Percentiles rank a stretch among this genome's conserved stretches.
phyloP scores from a whole-genome alignment of 768 basidiomycete species.

The Suillus discolor region DNA sequence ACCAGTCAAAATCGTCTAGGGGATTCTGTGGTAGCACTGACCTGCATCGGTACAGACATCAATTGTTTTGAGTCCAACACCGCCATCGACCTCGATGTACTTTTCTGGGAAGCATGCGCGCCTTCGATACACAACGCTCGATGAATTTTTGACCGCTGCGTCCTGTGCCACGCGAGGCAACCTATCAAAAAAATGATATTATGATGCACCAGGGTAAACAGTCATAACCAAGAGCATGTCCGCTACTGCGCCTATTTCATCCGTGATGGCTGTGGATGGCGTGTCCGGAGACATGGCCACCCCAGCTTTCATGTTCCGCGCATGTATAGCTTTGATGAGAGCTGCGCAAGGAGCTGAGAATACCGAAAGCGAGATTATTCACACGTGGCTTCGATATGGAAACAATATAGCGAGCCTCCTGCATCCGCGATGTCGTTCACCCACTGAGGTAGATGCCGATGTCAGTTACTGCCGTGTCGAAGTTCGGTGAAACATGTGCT shows the following conservation, averaged over 20 bases:
- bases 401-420: slow-evolving; percentile 93
- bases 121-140: slow-evolving; percentile 90
- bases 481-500: slow-evolving; percentile 5
- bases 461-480: slow-evolving; percentile 3
- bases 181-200: background rate
- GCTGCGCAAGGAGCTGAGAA: slow-evolving; percentile 39
- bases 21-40: slow-evolving; percentile 29
- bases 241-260: slow-evolving; percentile 77
- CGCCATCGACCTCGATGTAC: slow-evolving; percentile 98
- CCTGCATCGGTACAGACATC: slow-evolving; percentile 89
- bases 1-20: slow-evolving; percentile 1
- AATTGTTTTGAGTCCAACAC: slow-evolving; percentile 91
- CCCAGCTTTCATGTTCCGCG: slow-evolving; percentile 88
- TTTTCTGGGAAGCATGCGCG: slow-evolving; percentile 88
- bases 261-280: slow-evolving; percentile 83
- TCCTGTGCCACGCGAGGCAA: slow-evolving; percentile 43
- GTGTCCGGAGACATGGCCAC: slow-evolving; percentile 98
- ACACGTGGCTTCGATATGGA: slow-evolving; percentile 95
- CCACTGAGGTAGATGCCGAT: slow-evolving; percentile 62
- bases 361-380: slow-evolving; percentile 27
- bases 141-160: slow-evolving; percentile 97
- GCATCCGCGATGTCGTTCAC: slow-evolving; percentile 94
- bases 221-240: slow-evolving; percentile 99
- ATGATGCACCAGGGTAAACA: slow-evolving; percentile 79
- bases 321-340: slow-evolving; percentile 81